These are phyloP conservation scores for Wallacemonas sp. DNA, from an alignment of 208 protist genomes.

Conservation along the genomic window DNA sequence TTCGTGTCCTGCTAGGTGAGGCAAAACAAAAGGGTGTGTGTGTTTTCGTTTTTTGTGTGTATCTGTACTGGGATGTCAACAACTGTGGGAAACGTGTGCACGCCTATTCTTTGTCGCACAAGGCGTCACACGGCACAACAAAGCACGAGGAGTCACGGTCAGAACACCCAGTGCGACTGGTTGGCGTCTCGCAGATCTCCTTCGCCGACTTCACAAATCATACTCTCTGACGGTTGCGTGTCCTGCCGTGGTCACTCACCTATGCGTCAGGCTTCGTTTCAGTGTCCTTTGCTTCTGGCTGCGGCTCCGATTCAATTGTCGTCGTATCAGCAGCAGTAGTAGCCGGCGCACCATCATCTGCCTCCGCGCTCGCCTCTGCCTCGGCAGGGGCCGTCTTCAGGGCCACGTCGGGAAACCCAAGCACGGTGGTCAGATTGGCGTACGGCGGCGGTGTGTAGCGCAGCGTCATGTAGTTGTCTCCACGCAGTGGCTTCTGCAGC, in stretches of 20 bases:
- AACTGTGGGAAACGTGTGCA: background rate
- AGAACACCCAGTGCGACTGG: too few species aligned
- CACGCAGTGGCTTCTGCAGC: conserved; percentile 81
- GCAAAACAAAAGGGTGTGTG: background rate
- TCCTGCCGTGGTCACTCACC: too few species aligned
- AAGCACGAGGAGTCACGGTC: too few species aligned
- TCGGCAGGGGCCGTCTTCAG: background rate
- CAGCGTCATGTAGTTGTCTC: conserved; percentile 80
- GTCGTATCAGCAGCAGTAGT: too few species aligned
- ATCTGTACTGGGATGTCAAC: background rate
- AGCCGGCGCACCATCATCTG: background rate
- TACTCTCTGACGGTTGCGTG: too few species aligned
- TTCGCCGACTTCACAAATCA: too few species aligned
- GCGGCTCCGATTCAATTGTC: too few species aligned
- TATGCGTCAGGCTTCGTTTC: too few species aligned
- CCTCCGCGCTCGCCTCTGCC: conserved; percentile 13
- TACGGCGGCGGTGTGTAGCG: conserved; percentile 90
- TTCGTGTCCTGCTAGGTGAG: too few species aligned
- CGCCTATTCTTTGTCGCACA: background rate
- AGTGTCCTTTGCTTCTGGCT: too few species aligned
- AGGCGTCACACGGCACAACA: too few species aligned
- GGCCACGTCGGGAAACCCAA: conserved; percentile 40
- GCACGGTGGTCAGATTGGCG: conserved; percentile 51
- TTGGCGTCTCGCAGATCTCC: too few species aligned
- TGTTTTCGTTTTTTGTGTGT: background rate